phyloP scores from a whole-genome alignment of 805 yeast genomes.

The Suhomyces sp. region DNA sequence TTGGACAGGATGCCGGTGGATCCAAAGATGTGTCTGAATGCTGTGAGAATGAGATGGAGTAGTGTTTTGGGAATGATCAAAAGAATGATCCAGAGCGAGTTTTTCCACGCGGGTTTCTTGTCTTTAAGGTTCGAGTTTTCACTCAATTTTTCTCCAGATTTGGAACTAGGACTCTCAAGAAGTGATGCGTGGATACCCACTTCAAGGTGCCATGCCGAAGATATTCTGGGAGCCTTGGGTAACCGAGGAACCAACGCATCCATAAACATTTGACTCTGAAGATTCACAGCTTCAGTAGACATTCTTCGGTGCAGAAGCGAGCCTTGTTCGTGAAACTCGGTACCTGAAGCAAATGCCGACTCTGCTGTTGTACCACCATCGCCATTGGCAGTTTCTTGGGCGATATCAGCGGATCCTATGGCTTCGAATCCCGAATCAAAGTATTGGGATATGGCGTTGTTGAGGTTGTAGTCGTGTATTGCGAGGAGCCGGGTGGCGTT shows the following conservation, averaged over 20 bases:
- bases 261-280: slow-evolving; percentile 27
- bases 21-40: slow-evolving; percentile 27
- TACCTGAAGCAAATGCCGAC: not conserved
- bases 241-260: slow-evolving; percentile 34
- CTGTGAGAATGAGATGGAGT: slow-evolving; percentile 41
- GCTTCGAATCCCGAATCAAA: slow-evolving; percentile 50
- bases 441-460: slow-evolving; percentile 57
- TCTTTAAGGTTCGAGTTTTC: not conserved
- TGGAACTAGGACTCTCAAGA: slow-evolving; percentile 12
- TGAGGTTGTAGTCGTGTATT: slow-evolving; percentile 60
- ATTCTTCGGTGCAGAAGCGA: slow-evolving; percentile 5
- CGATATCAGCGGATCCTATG: slow-evolving; percentile 8
- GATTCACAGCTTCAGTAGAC: slow-evolving; percentile 14
- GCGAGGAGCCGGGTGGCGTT: slow-evolving; percentile 47
- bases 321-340: not conserved
- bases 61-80: slow-evolving; percentile 56
- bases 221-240: slow-evolving; percentile 40
- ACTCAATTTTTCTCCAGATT: slow-evolving; percentile 1
- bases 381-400: no score
- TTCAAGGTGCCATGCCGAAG: slow-evolving; percentile 43
- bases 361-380: no score
- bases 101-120: slow-evolving; percentile 22
- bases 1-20: slow-evolving; percentile 4
- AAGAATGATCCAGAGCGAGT: slow-evolving; percentile 44
- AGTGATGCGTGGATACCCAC: slow-evolving; percentile 38